Evolutionary conservation across 1,139 yeast genomes (phyloP), one percentile per base, ranked within the genome.

Genomic region (Scheffersomyces stambukii): DNA sequence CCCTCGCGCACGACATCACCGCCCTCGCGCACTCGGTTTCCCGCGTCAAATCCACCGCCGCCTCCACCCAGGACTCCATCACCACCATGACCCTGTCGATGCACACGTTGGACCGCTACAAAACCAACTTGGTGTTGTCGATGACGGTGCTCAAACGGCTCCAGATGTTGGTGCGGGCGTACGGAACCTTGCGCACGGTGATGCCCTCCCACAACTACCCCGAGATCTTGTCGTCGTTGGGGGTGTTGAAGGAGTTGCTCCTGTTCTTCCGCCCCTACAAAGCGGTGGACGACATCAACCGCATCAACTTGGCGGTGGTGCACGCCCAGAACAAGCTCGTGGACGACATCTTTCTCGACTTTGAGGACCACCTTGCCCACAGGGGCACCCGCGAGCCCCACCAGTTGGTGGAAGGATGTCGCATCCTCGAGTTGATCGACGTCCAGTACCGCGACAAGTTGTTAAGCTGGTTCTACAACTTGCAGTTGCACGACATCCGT

Each of bases 71-170:
- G 36, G 45, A 56, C 5, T 70, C 79, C 3, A 86, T 89, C 31
- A 64, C 78, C 7, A 56, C 54, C 8, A 81, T 86, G 73, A 89
- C 96, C 0, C 64, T 75, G 5, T 82, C 81, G 27, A 88, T 93
- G 35, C 83, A 85, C 43, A 64, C 70, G 20, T 64, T 91, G 35
- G 98, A 91, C 53, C 75, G 73, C 30, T 79, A 88, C 25, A 93
- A 91, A 60, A 76, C 75, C 50, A 91, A 91, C 50, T 61, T 91
- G 30, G 89, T 86, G 3, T 65, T 76, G 19, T 77, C 93, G 9
- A 84, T 91, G 83, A 86, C 94, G 1, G 77, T 89, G 19, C 67
- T 91, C 38, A 84, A 91, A 46, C 70, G 96, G 37, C 66, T 93
- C 20, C 95, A 88, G 48, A 89, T 89, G 83, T 65, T 91, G 31